These are phyloP conservation scores for Metschnikowia matae DNA, from an alignment of 805 yeast species.

Conservation along the genomic window DNA sequence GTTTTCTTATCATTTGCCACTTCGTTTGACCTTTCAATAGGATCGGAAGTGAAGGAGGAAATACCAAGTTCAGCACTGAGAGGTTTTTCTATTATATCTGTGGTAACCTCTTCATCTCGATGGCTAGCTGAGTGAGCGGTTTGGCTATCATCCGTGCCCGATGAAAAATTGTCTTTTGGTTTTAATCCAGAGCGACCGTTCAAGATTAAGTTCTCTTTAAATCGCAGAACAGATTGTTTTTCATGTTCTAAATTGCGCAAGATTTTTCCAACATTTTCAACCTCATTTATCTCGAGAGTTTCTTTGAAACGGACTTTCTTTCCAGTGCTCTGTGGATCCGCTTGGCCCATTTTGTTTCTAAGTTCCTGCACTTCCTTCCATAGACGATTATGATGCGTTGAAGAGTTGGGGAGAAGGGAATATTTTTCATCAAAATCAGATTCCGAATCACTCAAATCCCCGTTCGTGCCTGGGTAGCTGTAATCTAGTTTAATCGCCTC, in stretches of 20 bases:
- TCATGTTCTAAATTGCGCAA: slow-evolving; percentile 28
- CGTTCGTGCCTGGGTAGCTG: slow-evolving; percentile 29
- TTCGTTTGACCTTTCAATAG: not conserved
- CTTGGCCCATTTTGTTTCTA: slow-evolving; percentile 13
- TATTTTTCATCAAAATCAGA: slow-evolving; percentile 36
- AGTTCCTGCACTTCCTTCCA: slow-evolving; percentile 39
- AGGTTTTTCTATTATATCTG: slow-evolving; percentile 2
- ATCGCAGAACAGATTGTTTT: slow-evolving; percentile 19
- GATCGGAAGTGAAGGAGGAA: not conserved
- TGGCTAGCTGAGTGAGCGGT: not conserved
- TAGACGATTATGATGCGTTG: slow-evolving; percentile 23
- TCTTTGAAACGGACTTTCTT: slow-evolving; percentile 55
- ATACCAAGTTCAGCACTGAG: not conserved
- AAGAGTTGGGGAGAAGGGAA: slow-evolving; percentile 9
- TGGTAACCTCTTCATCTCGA: slow-evolving; percentile 1
- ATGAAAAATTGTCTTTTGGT: not conserved
- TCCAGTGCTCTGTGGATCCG: not conserved
- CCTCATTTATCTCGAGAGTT: slow-evolving; percentile 52
- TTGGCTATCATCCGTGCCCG: not conserved
- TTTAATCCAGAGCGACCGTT: not conserved
- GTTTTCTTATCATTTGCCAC: not conserved
- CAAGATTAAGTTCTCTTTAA: slow-evolving; percentile 16
- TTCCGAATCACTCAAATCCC: slow-evolving; percentile 24
- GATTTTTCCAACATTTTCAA: slow-evolving; percentile 53
- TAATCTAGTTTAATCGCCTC: slow-evolving; percentile 6